Evolutionary conservation across 805 yeast genomes (phyloP).

Genomic region (Starmerella potacharoeniae): DNA sequence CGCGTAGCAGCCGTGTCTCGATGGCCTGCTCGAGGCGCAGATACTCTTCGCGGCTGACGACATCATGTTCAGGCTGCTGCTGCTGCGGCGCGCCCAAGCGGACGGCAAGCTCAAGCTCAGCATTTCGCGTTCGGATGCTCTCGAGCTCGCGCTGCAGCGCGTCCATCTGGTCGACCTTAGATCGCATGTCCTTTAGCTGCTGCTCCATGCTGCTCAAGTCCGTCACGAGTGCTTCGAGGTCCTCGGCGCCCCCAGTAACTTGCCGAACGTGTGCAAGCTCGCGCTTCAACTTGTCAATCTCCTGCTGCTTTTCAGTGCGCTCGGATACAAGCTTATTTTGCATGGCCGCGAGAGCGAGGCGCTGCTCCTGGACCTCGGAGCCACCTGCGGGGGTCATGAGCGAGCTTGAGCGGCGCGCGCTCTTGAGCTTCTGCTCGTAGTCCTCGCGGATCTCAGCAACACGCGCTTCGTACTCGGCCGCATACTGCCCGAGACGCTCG

Average conservation of each 20-base stretch:
- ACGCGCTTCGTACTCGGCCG: slow-evolving; percentile 20
- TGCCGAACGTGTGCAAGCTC: slow-evolving; percentile 19
- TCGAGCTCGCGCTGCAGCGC: slow-evolving; percentile 24
- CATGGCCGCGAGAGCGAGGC: slow-evolving; percentile 28
- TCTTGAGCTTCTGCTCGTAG: slow-evolving; percentile 20
- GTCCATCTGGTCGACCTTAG: slow-evolving; percentile 23
- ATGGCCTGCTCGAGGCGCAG: slow-evolving; percentile 15
- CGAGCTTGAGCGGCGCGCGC: slow-evolving; percentile 18
- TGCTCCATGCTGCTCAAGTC: slow-evolving; percentile 21
- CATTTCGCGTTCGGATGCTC: slow-evolving; percentile 13
- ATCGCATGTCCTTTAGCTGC: slow-evolving; percentile 22
- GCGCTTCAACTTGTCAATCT: slow-evolving; percentile 13
- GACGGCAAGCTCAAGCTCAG: slow-evolving; percentile 12
- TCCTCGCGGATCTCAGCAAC: slow-evolving; percentile 18
- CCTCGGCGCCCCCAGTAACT: slow-evolving; percentile 16
- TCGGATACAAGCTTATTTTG: slow-evolving; percentile 29
- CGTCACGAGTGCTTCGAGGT: slow-evolving; percentile 14
- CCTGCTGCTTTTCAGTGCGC: slow-evolving; percentile 18
- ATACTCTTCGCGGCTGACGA: neutral
- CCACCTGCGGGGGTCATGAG: neutral
- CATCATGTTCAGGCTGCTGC: neutral
- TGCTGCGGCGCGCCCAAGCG: neutral
- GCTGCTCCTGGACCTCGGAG: slow-evolving; percentile 25
- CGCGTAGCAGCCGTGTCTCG: slow-evolving; percentile 16
- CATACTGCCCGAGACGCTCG: slow-evolving; percentile 21